Evolutionary conservation across 208 protist genomes (phyloP).

Genomic region (Angomonas desouzai): DNA sequence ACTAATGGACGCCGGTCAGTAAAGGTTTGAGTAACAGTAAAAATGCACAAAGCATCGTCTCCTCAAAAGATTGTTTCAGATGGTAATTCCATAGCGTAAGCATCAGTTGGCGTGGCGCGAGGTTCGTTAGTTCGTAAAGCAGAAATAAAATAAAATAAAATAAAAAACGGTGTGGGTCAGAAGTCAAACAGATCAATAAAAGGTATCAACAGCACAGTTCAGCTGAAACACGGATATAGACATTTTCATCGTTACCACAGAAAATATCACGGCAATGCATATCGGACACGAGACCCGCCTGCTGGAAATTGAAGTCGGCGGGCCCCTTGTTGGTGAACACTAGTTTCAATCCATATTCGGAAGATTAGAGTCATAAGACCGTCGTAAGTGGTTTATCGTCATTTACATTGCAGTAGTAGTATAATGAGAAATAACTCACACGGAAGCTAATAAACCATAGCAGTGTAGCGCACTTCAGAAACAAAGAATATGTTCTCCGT

Average conservation of each 20-base stretch:
- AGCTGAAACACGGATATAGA: slow-evolving; percentile 3
- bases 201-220: not conserved
- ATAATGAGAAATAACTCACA: not conserved
- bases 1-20: not conserved
- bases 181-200: not conserved
- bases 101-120: too few relatives aligned
- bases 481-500: too few relatives aligned
- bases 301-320: slow-evolving; percentile 2
- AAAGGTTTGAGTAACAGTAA: slow-evolving; percentile 3
- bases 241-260: not conserved
- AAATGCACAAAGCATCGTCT: slow-evolving; percentile 6
- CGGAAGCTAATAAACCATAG: too few relatives aligned
- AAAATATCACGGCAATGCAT: not conserved
- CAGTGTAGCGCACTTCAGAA: too few relatives aligned
- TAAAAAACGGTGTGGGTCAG: not conserved
- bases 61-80: slow-evolving; percentile 2
- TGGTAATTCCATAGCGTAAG: slow-evolving; percentile 11
- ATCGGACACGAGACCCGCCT: not conserved
- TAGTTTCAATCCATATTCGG: not conserved
- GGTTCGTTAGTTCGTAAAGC: too few relatives aligned
- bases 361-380: not conserved
- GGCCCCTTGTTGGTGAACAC: not conserved
- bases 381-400: slow-evolving; percentile 2
- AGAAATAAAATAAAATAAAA: too few relatives aligned
- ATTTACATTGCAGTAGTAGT: not conserved